Evolutionary conservation across 257 asterid species (phyloP), one percentile per base, ranked within the genome.

Genomic region (Henckelia pumila): DNA sequence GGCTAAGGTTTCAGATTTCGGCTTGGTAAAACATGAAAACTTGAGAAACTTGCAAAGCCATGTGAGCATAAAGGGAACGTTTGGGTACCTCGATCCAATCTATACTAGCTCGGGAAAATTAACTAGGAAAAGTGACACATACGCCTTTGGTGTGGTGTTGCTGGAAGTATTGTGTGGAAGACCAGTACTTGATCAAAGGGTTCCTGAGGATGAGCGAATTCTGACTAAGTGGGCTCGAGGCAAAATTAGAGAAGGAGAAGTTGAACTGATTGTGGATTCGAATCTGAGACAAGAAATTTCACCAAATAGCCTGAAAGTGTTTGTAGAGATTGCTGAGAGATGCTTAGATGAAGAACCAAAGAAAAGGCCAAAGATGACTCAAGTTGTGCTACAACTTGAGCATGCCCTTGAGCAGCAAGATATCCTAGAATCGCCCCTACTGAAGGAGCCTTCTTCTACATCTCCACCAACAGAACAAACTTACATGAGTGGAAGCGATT

Each of bases 61-160:
- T 20, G 66, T 83, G 4, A 78, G 85, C 74, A 83, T 85, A 14
- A 85, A 81, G 55, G 95, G 91, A 26, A 87, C 95, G 20, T 68
- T 68, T 55, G 91, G 95, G 8, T 87, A 85, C 77, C 35, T 85
- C 3, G 95, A 85, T 77, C 89, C 86, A 2, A 69, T 71, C 64
- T 85, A 87, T 72, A n/a, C 66, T 52, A 68, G 37, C 72, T 79
- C 95, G 0, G 61, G 63, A 5, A 85, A 71, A 64, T 70, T 83
- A 69, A 81, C 91, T 7, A 75, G 82, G 67, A 87, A 87, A 75
- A 79, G 79, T 4, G 95, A 87, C 68, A 81, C 83, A 14, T 87
- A 87, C 57, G 87, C 86, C 29, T 87, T 85, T 69, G 91, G 95
- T 25, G 89, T 83, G 62, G 86, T 87, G 77, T 50, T 85, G 67